phyloP scores from a whole-genome alignment of 495 filamentous ascomycete genomes.

The Aspergillus bertholletiae region DNA sequence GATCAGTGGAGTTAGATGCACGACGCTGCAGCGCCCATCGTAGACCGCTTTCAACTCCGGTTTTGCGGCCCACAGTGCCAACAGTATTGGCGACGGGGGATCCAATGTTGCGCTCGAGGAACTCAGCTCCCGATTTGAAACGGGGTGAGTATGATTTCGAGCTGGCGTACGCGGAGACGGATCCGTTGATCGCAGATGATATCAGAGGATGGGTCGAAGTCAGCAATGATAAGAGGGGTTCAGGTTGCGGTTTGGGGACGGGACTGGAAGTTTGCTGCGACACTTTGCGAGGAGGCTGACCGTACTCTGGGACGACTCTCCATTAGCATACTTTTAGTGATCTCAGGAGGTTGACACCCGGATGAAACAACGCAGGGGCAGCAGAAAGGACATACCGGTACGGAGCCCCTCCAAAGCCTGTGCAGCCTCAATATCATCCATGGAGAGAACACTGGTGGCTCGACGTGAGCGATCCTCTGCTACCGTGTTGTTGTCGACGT shows the following conservation, averaged over 20 bases:
- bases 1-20: slow-evolving; percentile 31
- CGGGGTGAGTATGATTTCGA: slow-evolving; percentile 85
- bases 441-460: slow-evolving; percentile 53
- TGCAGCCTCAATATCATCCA: slow-evolving; percentile 86
- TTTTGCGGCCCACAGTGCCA: slow-evolving; percentile 72
- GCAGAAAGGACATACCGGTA: slow-evolving; percentile 58
- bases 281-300: slow-evolving; percentile 27
- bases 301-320: slow-evolving; percentile 22
- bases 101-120: slow-evolving; percentile 77
- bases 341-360: background rate
- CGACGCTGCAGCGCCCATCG: slow-evolving; percentile 66
- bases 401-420: slow-evolving; percentile 82
- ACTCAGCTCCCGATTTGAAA: slow-evolving; percentile 78
- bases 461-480: slow-evolving; percentile 42
- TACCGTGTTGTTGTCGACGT: slow-evolving; percentile 28
- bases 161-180: slow-evolving; percentile 72
- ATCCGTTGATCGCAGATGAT: slow-evolving; percentile 74
- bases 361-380: slow-evolving; percentile 1
- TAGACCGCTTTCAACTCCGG: slow-evolving; percentile 77
- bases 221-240: slow-evolving; percentile 76
- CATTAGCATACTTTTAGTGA: background rate
- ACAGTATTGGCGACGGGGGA: slow-evolving; percentile 80
- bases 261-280: slow-evolving; percentile 24
- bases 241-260: slow-evolving; percentile 39
- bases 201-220: slow-evolving; percentile 77